Percentiles rank a stretch among this genome's conserved stretches.
Conservation (phyloP, 768 basidiomycete genomes). For the Rhodotorula kratochvilovae region DNA sequence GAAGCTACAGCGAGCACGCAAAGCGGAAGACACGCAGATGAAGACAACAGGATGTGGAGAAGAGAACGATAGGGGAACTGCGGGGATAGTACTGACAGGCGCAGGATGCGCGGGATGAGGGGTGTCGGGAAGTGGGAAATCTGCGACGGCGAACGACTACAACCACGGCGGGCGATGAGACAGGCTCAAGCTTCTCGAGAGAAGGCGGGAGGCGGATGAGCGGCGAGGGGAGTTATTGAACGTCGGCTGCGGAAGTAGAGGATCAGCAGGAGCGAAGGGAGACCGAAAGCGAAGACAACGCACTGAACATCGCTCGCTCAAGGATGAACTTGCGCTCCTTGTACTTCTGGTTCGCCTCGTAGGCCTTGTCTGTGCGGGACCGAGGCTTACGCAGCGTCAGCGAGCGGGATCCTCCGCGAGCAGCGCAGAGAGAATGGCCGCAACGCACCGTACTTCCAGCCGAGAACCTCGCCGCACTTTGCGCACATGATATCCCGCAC, state of each 20-base stretch:
- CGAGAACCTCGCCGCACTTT: slow-evolving; percentile 79
- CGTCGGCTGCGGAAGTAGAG: neutral
- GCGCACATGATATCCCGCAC: slow-evolving; percentile 91
- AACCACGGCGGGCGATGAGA: too few species aligned
- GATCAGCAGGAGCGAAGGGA: too few species aligned
- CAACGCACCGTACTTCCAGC: slow-evolving; percentile 87
- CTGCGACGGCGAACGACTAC: too few species aligned
- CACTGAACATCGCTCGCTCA: slow-evolving; percentile 52
- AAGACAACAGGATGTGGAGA: neutral
- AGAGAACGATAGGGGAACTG: too few species aligned
- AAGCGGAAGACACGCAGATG: neutral
- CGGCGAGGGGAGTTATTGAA: neutral
- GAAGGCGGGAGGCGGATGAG: neutral
- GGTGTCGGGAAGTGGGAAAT: too few species aligned
- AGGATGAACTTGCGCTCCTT: slow-evolving; percentile 99
- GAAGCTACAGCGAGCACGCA: neutral
- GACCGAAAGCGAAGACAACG: slow-evolving; percentile 20
- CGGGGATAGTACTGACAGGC: too few species aligned
- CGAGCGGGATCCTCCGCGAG: too few species aligned
- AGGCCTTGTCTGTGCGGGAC: slow-evolving; percentile 74
- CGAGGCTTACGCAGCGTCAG: neutral
- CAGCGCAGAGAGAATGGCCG: too few species aligned
- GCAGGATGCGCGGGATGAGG: too few species aligned
- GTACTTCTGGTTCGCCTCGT: slow-evolving; percentile 84
- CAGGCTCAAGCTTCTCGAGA: too few species aligned